Conservation (phyloP, 2,329 filamentous ascomycete genomes). For the Lachnellula occidentalis region DNA sequence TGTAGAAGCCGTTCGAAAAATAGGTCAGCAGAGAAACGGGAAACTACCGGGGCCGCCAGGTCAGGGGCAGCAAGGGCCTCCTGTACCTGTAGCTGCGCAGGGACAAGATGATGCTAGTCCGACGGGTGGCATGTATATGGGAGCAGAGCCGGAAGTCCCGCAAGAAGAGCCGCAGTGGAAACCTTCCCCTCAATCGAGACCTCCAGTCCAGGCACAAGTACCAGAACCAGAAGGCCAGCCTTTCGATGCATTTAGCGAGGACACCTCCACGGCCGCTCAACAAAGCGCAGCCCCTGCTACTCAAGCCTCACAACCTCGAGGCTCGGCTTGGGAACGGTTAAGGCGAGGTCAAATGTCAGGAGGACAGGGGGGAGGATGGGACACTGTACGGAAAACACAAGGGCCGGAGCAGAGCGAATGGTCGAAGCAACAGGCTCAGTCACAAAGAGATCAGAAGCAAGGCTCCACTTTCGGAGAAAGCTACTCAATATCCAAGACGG, state of each 20-base stretch:
- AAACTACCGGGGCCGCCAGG: constrained; percentile 2
- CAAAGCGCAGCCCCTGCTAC: constrained; percentile 16
- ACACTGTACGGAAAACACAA: background rate
- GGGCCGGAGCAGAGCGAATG: constrained; percentile 10
- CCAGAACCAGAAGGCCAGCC: constrained; percentile 11
- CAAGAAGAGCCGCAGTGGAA: background rate
- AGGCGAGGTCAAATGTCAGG: constrained; percentile 16
- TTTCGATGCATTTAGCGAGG: constrained; percentile 27
- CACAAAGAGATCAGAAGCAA: constrained; percentile 8
- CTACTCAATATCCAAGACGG: constrained; percentile 23
- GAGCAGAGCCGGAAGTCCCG: constrained; percentile 4
- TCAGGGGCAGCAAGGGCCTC: constrained; percentile 2
- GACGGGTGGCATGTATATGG: constrained; percentile 19
- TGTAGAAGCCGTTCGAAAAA: constrained; percentile 9
- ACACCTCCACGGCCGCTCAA: constrained; percentile 24
- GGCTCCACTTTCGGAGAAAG: constrained; percentile 12
- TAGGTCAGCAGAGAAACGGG: constrained; percentile 5
- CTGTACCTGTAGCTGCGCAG: background rate
- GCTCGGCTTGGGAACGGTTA: constrained; percentile 31
- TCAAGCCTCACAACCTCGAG: constrained; percentile 7
- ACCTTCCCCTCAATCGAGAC: background rate
- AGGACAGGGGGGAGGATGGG: background rate
- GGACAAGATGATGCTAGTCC: constrained; percentile 27
- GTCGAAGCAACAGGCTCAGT: constrained; percentile 8
- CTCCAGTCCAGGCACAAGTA: constrained; percentile 2